Evolutionary conservation across 805 yeast genomes (phyloP), one percentile per base, ranked within the genome.

Genomic region (Zygoascus flipseniorum): DNA sequence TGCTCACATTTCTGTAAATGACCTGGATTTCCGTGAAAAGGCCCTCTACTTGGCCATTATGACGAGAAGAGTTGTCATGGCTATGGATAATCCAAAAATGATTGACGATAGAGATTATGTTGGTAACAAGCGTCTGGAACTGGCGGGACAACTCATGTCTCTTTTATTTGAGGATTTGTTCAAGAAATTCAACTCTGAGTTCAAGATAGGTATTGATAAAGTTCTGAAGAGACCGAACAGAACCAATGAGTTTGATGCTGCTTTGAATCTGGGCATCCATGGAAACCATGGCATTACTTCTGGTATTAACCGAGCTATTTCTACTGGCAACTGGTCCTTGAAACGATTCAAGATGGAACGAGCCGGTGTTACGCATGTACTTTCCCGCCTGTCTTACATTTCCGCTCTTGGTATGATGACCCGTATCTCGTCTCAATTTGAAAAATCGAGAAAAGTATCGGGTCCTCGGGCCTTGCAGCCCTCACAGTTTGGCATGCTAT

Each of bases 381-480:
- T 93, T 53, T 85, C 95, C 55, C 80, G 99, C 65, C 73, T 93
- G 54, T 86, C 96, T 19, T 93, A 89, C 68, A 92, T 93, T 47
- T 84, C 95, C 8, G 99, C 99, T 0, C 73, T 93, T 56, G 99
- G 99, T 63, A 93, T 93, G 99, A 93, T 93, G 99, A 93, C 99
- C 11, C 85, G 99, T 74, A 93, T 93, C 52, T 88, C 97, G 6
- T 92, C 98, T n/a, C 99, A 93, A 71, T 93, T 93, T 65, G 99
- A 93, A 69, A 93, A 93, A 69, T 89, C 98, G 1, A 79, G 99
- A 72, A 93, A 93, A 69, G 99, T 93, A 43, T 87, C 96, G 1
- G 99, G 99, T 45, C 99, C 99, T 50, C 86, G 99, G 78, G 97
- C 99, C 14, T 77, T 93, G 60, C 99, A 93, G 70, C 99, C 99